Base-by-base conservation (phyloP, 352 stramenopile species). In the Globisporangium abappressorium region DNA sequence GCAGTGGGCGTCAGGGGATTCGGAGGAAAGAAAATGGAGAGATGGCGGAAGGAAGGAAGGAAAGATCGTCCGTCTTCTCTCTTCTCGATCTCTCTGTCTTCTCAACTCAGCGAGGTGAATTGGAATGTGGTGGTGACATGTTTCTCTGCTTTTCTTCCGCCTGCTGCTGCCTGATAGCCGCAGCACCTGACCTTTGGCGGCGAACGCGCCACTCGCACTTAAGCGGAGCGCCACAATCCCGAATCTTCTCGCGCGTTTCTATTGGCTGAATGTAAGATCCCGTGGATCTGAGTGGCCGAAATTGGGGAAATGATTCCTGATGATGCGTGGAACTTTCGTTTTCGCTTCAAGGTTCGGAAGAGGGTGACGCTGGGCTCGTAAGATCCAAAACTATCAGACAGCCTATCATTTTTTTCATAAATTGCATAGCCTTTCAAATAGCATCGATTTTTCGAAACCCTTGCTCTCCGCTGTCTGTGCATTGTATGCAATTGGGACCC, bases 331-430 rank as follows among this genome's bases (percentile, higher is more conserved):
- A 33, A 54, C 41, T 59, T 59, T 59, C 54, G 54, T 22, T 38
- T 59, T 41, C 54, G 26, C 41, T 30, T 36, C 41, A 51, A 56
- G 24, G 3, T 65, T 65, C 56, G 20, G 6, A 18, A 2, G 28
- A 65, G 41, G 57, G 49, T 65, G 43, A 65, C 59, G 59, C 15
- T 26, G 41, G 30, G 59, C 33, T 9, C 15, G 59, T 57, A 65
- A 65, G 43, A 53, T 57, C 60, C 60, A 65, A 57, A 51, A 65
- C 60, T 43, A 34, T 6, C 4, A 56, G 56, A 65, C 26, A 65
- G 43, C 60, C 18, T 65, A 1, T 20, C 24, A 0, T 2, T 1
- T 8, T 20, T 20, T 28, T 20, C 28, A n/a, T 11, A 14, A 65
- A 34, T 33, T 65, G 20, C 60, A 65, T 65, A 65, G 20, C 24